phyloP scores from a whole-genome alignment of 164 flowering plant species.

The Vitis rupestris region DNA sequence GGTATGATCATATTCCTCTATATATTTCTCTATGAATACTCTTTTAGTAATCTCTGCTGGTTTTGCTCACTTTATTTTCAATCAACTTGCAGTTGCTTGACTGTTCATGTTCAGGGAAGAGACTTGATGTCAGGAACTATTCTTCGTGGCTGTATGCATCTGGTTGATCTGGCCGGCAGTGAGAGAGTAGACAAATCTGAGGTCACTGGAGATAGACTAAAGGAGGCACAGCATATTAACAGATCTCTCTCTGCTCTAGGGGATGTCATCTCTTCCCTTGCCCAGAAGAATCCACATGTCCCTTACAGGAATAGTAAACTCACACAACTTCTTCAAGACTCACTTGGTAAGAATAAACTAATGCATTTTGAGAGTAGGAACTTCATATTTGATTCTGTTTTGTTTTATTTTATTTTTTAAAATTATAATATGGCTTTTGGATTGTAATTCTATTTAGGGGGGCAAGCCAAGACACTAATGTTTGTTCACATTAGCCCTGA shows the following conservation, averaged over 20 bases:
- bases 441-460: constrained; percentile 46
- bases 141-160: constrained; percentile 82
- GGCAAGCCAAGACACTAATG: constrained; percentile 96
- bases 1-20: constrained; percentile 39
- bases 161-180: constrained; percentile 94
- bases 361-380: not conserved
- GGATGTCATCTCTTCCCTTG: constrained; percentile 89
- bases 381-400: not conserved
- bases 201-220: constrained; percentile 85
- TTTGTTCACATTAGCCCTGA: constrained; percentile 97
- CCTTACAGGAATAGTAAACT: constrained; percentile 86
- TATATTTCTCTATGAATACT: not conserved
- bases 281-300: constrained; percentile 83
- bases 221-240: constrained; percentile 92
- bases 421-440: constrained; percentile 1
- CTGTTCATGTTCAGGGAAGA: constrained; percentile 86
- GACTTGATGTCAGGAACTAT: constrained; percentile 66
- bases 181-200: constrained; percentile 91
- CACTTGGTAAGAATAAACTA: constrained; percentile 57
- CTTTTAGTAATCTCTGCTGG: not conserved
- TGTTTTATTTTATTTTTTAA: not conserved
- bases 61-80: constrained; percentile 6
- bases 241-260: constrained; percentile 90
- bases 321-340: constrained; percentile 84
- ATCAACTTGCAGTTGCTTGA: constrained; percentile 64